Conservation (phyloP, 2,329 filamentous ascomycete species). For the Podosphaera xanthii region DNA sequence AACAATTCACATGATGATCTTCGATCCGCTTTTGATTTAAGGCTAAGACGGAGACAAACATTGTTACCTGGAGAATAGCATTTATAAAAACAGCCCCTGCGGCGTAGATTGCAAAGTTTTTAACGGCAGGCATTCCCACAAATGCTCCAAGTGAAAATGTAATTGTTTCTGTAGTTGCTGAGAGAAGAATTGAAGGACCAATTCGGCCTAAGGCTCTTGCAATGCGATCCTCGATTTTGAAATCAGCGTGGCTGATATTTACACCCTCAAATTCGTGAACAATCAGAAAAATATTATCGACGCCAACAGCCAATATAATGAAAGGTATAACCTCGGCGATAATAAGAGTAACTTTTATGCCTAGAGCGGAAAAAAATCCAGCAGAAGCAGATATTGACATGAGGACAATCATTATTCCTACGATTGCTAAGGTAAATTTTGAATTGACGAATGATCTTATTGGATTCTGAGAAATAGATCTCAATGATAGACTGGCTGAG, state of each 20-base stretch:
- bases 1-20: slow-evolving; percentile 68
- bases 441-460: slow-evolving; percentile 75
- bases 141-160: slow-evolving; percentile 83
- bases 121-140: slow-evolving; percentile 92
- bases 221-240: slow-evolving; percentile 65
- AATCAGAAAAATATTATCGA: slow-evolving; percentile 97
- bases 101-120: slow-evolving; percentile 92
- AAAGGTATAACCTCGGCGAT: slow-evolving; percentile 98
- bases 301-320: slow-evolving; percentile 82
- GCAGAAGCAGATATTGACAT: slow-evolving; percentile 96
- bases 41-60: slow-evolving; percentile 81
- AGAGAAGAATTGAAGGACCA: slow-evolving; percentile 88
- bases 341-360: slow-evolving; percentile 86
- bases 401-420: slow-evolving; percentile 82
- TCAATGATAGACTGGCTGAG: slow-evolving; percentile 59
- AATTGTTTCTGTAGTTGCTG: slow-evolving; percentile 80
- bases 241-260: slow-evolving; percentile 77
- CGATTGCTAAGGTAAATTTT: slow-evolving; percentile 87
- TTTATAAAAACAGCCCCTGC: slow-evolving; percentile 95
- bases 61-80: slow-evolving; percentile 84
- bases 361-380: slow-evolving; percentile 75
- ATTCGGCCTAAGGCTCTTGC: slow-evolving; percentile 81
- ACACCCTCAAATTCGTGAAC: slow-evolving; percentile 95
- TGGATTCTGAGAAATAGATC: slow-evolving; percentile 60
- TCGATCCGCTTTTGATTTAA: slow-evolving; percentile 85